A percentile compares a stretch with the other conserved stretches of the same genome.
These are phyloP conservation scores for Cudoniella acicularis DNA, from an alignment of 495 filamentous ascomycete species.

Conservation along the genomic window DNA sequence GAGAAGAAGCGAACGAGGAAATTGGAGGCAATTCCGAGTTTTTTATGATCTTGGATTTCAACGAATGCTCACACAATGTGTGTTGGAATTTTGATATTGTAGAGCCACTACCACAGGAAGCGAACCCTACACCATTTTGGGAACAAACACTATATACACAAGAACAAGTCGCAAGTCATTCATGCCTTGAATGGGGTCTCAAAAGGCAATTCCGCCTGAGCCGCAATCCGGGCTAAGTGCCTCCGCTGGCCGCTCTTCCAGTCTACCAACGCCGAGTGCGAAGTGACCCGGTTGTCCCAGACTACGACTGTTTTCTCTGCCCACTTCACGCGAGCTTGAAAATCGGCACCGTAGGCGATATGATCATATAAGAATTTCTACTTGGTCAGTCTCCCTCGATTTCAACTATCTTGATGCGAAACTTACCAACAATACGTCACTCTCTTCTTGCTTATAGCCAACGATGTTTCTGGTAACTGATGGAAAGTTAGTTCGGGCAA, in stretches of 20 bases:
- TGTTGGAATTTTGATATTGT: too few species aligned
- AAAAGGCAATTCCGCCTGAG: slow-evolving; percentile 73
- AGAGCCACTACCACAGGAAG: too few species aligned
- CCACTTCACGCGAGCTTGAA: slow-evolving; percentile 87
- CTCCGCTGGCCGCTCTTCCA: slow-evolving; percentile 75
- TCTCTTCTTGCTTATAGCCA: slow-evolving; percentile 66
- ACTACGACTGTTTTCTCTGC: slow-evolving; percentile 77
- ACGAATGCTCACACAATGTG: too few species aligned
- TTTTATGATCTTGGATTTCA: slow-evolving; percentile 11
- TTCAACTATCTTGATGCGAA: slow-evolving; percentile 45
- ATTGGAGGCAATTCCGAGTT: slow-evolving; percentile 18
- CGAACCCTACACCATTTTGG: too few species aligned
- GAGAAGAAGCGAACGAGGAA: slow-evolving; percentile 5
- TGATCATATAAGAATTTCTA: slow-evolving; percentile 92
- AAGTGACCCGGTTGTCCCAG: slow-evolving; percentile 83
- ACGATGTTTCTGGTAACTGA: slow-evolving; percentile 48
- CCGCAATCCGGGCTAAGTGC: slow-evolving; percentile 79
- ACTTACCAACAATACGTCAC: slow-evolving; percentile 64
- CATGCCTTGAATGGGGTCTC: slow-evolving; percentile 63
- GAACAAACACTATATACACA: too few species aligned
- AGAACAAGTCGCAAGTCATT: too few species aligned
- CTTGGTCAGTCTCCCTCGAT: slow-evolving; percentile 61
- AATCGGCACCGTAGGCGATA: slow-evolving; percentile 75
- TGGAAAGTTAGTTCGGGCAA: slow-evolving; percentile 43
- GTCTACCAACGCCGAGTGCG: slow-evolving; percentile 74